Evolutionary conservation across 2,329 filamentous ascomycete species (phyloP), one percentile per base, ranked within the genome.

Genomic region (Colletotrichum musae): DNA sequence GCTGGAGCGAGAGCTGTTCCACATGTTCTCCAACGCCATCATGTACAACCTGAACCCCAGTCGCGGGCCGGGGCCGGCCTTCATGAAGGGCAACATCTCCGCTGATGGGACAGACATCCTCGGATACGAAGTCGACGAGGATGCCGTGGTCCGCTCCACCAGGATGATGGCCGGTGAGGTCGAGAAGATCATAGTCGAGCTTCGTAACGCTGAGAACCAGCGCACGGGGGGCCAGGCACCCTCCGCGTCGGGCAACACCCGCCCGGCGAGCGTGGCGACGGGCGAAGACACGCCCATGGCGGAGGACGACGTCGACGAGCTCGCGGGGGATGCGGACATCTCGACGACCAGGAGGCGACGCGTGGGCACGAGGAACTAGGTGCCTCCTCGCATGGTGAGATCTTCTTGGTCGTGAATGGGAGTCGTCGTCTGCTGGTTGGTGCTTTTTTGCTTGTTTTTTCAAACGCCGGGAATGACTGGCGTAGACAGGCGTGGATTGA

Each of bases 21-120:
- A 97, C 75, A 98, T 98, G 93, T 97, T 98, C 79, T 94, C 94
- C 73, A 98, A 98, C 76, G 95, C 96, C 18, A 93, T 98, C 80
- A 98, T 99, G 96, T 99, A 97, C 84, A 98, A 98, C 75, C 91
- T 93, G 0, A 94, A 97, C 71, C 91, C 92, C 0, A 86, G 93
- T 73, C 88, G 91, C 28, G 92, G 92, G 0, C 89, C 92, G 10
- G 92, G 92, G 0, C 84, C 86, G 2, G 83, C 86, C 0, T 93
- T 94, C 72, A 79, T 88, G 74, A 81, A 82, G 64, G 74, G 72
- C 73, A 58, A 80, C 78, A 66, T 45, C 18, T 63, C 60, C 5
- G 69, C 24, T 15, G 85, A 84, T 70, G 78, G 85, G 72, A 77
- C 86, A 73, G 78, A 83, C 61, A 77, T 85, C 1, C 82, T 89